Base-by-base conservation (phyloP, 73 alveolate genomes). In the Paramecium tetraurelia region DNA sequence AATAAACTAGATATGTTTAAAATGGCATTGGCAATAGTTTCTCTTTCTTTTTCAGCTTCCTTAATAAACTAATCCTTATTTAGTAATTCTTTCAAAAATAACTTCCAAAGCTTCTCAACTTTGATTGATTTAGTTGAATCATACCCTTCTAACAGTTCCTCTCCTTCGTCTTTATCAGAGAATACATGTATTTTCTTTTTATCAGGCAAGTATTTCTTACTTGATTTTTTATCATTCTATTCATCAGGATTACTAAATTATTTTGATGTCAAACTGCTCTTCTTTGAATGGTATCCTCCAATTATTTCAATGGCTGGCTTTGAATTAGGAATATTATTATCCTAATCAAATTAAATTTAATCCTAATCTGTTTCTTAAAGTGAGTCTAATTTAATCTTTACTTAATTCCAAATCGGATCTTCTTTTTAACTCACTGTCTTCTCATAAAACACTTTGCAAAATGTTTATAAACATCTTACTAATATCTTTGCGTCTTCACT, bases 1-100 rank as follows among this genome's bases (percentile, higher is more conserved):
- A 80, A 22, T 27, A 80, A 35, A 20, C 70, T 24, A 21, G 36
- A 31, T 11, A 80, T 46, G 43, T 80, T 80, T 22, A 80, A 24
- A 21, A 80, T 41, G 16, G 90, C 90, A 44, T 35, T 80, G 22
- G 90, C 90, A 44, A 80, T 80, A 46, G 90, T 80, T 24, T 80
- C 90, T 80, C 90, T 80, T 80, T 80, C 90, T 80, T 80, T 80
- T 35, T 80, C 90, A 44, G 75, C 46, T 0, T 80, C 70, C 6
- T 40, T 41, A 22, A 24, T 9, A 20, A 43, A 80, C 21, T 41
- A 21, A 14, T 41, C 70, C 7, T 48, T 80, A 46, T 35, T 46
- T n/a, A 80, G 16, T 44, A 80, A 24, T 80, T 80, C 90, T 24
- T 80, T 48, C 12, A 80, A 33, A 46, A 80, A 80, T 24, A 18